Base-by-base conservation (phyloP, 495 filamentous ascomycete species). In the Penicillium bovifimosum region DNA sequence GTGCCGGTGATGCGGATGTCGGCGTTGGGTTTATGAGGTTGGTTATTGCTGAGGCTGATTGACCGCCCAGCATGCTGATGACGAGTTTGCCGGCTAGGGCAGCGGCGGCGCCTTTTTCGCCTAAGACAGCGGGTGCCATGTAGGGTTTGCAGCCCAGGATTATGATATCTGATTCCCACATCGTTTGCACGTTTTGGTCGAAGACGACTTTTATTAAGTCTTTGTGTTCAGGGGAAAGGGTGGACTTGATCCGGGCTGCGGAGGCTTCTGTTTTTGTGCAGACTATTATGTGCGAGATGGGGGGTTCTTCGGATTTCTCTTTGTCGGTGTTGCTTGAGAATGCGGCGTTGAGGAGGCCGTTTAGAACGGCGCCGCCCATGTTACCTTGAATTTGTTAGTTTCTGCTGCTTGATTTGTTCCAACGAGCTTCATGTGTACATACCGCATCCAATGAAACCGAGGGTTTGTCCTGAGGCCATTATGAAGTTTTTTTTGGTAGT, bases 31-130 rank as follows among this genome's bases (percentile, higher is more conserved):
- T 79, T 1, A 95, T 67, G n/a, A 77, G 75, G 5, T 65, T 61
- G 50, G 80, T 74, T 27, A 96, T 79, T 54, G 90, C 79, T 11
- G 75, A 41, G 0, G 81, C 80, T 0, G 83, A 79, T 5, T 92
- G 83, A n/a, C 91, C 91, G 1, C 89, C 91, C 36, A 89, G 79
- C 49, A 96, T 89, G 61, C 81, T 86, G 57, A 96, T 87, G 5
- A 96, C 71, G 4, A 96, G 72, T 57, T 96, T 96, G 2, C 86
- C 86, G 9, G 71, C 57, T 0, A 96, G 71, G 5, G 64, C 66
- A 5, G 60, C 56, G 5, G 35, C 10, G 1, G 71, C 55, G 0
- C 66, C 64, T 3, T 44, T n/a, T 6, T 60, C 54, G 13, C 58
- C 35, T 3, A 74, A 57, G 4, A 74, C 61, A 6, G 59, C 64